Evolutionary conservation across 2,329 filamentous ascomycete species (phyloP).

Genomic region (Fusarium camptoceras): DNA sequence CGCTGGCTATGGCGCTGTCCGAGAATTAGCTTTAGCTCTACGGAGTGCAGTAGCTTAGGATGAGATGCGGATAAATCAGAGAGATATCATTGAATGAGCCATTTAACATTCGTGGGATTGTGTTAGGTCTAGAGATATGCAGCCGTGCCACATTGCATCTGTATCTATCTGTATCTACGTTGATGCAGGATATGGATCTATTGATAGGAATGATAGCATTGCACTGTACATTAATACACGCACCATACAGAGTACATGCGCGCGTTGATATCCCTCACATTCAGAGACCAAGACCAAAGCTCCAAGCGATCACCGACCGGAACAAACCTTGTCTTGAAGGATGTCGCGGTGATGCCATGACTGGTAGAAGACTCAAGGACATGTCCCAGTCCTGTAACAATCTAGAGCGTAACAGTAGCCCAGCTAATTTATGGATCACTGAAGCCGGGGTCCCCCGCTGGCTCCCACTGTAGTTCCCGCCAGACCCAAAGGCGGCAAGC

Average conservation of each 20-base stretch:
- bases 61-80: constrained; percentile 17
- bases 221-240: neutral
- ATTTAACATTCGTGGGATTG: constrained; percentile 30
- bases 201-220: neutral
- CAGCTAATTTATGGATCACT: constrained; percentile 4
- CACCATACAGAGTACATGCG: neutral
- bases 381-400: constrained; percentile 17
- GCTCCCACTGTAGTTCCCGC: constrained; percentile 28
- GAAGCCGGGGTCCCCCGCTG: constrained; percentile 27
- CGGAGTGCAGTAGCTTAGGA: neutral
- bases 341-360: constrained; percentile 19
- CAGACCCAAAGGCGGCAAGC: constrained; percentile 42
- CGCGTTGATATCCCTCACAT: neutral
- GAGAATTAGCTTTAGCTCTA: constrained; percentile 5
- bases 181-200: neutral
- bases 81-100: neutral
- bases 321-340: constrained; percentile 15
- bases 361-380: neutral
- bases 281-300: neutral
- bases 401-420: constrained; percentile 31
- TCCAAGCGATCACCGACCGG: neutral
- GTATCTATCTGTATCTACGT: neutral
- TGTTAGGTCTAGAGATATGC: constrained; percentile 15
- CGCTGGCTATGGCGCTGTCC: constrained; percentile 7
- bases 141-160: constrained; percentile 34